phyloP scores from a whole-genome alignment of 1,139 yeast genomes.

The Trichomonascaceae sp. region DNA sequence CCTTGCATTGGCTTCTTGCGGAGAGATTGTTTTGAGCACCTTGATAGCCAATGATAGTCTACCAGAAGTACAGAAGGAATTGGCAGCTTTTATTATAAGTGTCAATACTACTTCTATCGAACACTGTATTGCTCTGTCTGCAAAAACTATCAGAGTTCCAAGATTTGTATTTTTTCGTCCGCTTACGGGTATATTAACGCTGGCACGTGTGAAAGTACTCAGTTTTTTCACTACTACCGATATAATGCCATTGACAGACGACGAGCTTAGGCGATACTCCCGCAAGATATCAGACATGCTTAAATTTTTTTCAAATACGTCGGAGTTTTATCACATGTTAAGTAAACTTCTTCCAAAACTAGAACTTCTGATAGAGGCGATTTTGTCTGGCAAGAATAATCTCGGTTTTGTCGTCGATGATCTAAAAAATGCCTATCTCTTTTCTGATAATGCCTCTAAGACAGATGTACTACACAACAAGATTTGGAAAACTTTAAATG shows the following conservation, averaged over 20 bases:
- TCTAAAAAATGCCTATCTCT: neutral
- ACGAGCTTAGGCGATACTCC: neutral
- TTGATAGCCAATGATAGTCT: neutral
- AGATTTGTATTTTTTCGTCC: constrained; percentile 5
- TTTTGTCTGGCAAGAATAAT: neutral
- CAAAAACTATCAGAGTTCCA: neutral
- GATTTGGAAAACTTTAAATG: neutral
- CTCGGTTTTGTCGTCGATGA: neutral
- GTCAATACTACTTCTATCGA: neutral
- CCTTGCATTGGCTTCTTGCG: neutral
- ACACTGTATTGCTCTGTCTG: neutral
- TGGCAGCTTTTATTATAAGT: neutral
- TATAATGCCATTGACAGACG: neutral
- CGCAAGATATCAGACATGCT: neutral
- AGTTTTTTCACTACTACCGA: neutral
- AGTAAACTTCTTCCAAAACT: neutral
- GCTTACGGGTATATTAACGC: neutral
- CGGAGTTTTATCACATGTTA: neutral
- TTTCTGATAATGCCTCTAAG: neutral
- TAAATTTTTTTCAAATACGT: neutral
- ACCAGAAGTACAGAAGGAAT: neutral
- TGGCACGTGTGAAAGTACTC: constrained; percentile 1
- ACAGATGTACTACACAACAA: neutral
- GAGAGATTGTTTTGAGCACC: neutral
- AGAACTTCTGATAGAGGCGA: neutral